Evolutionary conservation across 164 flowering plant genomes (phyloP).

Genomic region (Amborella trichopoda): DNA sequence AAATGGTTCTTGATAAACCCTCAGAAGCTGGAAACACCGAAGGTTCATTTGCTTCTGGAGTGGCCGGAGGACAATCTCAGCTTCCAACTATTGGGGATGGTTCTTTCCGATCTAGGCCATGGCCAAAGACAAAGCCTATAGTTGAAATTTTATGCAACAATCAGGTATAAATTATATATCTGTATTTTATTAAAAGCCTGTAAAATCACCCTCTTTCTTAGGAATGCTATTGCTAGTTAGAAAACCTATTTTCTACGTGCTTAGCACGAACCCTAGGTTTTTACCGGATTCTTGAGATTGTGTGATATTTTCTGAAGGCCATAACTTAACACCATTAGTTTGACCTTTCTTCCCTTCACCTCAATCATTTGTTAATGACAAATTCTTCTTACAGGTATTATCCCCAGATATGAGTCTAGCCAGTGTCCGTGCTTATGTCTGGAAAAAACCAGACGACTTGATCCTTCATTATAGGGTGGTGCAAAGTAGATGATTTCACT

Average conservation of each 20-base stretch:
- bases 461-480: conserved; percentile 75
- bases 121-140: conserved; percentile 63
- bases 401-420: conserved; percentile 97
- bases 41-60: conserved; percentile 36
- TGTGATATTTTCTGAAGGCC: too few relatives aligned
- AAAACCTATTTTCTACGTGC: too few relatives aligned
- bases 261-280: too few relatives aligned
- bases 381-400: conserved; percentile 41
- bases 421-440: conserved; percentile 80
- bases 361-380: too few relatives aligned
- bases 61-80: conserved; percentile 38
- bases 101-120: conserved; percentile 53
- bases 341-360: too few relatives aligned
- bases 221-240: too few relatives aligned
- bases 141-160: conserved; percentile 94
- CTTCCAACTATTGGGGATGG: conserved; percentile 47
- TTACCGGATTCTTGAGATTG: too few relatives aligned
- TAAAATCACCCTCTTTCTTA: too few relatives aligned
- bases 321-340: too few relatives aligned
- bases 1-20: conserved; percentile 81
- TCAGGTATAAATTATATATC: conserved; percentile 43
- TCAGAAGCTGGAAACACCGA: conserved; percentile 40
- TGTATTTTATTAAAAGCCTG: too few relatives aligned
- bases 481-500: conserved; percentile 50
- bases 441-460: conserved; percentile 96